Conservation (phyloP, 768 basidiomycete genomes). For the Hemileccinum rubropunctum region DNA sequence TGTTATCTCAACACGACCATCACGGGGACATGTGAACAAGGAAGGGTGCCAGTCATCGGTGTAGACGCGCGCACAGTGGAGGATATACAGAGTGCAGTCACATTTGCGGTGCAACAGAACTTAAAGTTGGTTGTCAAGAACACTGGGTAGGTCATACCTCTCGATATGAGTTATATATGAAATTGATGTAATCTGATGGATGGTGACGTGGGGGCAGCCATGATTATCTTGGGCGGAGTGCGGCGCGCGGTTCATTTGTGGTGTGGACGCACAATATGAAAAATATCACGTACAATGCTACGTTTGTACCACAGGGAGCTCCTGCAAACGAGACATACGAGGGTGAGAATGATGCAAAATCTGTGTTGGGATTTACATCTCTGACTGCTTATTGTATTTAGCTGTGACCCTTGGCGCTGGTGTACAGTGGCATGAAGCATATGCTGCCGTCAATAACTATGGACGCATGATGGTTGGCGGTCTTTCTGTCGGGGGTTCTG, state of each 20-base stretch:
- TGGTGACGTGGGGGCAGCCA: conserved; percentile 24
- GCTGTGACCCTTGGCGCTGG: conserved; percentile 40
- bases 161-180: background rate
- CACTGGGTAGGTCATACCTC: conserved; percentile 20
- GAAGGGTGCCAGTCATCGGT: conserved; percentile 24
- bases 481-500: conserved; percentile 35
- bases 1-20: conserved; percentile 33
- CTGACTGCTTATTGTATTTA: conserved; percentile 17
- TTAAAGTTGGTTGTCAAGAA: conserved; percentile 28
- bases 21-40: conserved; percentile 20
- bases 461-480: conserved; percentile 46
- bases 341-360: conserved; percentile 10
- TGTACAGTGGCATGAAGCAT: conserved; percentile 48
- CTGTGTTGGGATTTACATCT: background rate
- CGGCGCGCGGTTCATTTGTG: conserved; percentile 37
- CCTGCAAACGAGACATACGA: conserved; percentile 16
- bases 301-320: conserved; percentile 34
- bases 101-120: conserved; percentile 20
- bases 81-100: conserved; percentile 27
- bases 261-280: conserved; percentile 46
- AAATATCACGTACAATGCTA: conserved; percentile 33
- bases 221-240: conserved; percentile 41
- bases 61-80: conserved; percentile 21
- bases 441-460: conserved; percentile 37
- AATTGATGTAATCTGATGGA: background rate